These are phyloP conservation scores for Leishmania martiniquensis DNA, from an alignment of 208 protist species.

Conservation along the genomic window DNA sequence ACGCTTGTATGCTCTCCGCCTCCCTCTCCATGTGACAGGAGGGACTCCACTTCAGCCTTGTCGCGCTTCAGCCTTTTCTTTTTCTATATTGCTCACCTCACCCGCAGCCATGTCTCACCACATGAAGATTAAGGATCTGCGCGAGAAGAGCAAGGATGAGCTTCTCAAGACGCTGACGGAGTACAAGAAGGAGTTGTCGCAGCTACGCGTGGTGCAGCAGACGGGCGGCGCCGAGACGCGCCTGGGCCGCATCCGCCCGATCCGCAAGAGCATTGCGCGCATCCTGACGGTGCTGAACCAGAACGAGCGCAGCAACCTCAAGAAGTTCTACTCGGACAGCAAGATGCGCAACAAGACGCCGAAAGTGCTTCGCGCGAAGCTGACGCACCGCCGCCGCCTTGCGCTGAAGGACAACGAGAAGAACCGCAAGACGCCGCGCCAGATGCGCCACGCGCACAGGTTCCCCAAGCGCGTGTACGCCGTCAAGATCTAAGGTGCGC, in stretches of 20 bases:
- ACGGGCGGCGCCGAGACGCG: conserved; percentile 90
- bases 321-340: conserved; percentile 94
- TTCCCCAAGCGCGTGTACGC: conserved; percentile 91
- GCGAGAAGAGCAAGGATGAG: conserved; percentile 96
- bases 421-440: conserved; percentile 87
- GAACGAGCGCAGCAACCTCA: conserved; percentile 93
- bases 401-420: conserved; percentile 90
- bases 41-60: conserved; percentile 2
- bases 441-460: conserved; percentile 74
- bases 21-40: neutral
- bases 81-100: neutral
- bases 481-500: conserved; percentile 76
- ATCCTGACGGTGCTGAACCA: conserved; percentile 98
- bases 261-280: conserved; percentile 97
- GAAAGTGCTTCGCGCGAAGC: conserved; percentile 84
- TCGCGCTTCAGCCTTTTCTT: neutral
- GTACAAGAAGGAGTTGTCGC: conserved; percentile 98
- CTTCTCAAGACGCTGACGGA: conserved; percentile 96
- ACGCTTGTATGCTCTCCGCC: neutral
- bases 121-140: conserved; percentile 91
- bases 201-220: conserved; percentile 97
- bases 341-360: conserved; percentile 84
- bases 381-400: conserved; percentile 87
- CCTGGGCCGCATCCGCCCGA: conserved; percentile 95
- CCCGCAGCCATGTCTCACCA: conserved; percentile 76